These are phyloP conservation scores for Penicillium sp. DNA, from an alignment of 2,329 filamentous ascomycete genomes.

Conservation along the genomic window DNA sequence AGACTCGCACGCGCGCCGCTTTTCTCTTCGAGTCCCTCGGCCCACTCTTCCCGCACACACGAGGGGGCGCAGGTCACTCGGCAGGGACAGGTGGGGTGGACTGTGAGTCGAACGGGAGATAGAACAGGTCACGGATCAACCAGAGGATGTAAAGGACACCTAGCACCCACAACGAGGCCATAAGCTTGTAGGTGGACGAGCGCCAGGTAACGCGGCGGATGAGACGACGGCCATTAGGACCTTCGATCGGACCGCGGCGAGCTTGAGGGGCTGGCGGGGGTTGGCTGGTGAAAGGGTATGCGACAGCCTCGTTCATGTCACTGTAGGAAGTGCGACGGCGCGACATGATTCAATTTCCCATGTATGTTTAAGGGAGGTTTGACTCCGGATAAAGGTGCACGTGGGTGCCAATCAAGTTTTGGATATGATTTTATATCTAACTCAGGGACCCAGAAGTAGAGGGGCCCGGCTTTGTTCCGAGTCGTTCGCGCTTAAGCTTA, in stretches of 20 bases:
- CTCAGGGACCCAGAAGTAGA: conserved; percentile 1
- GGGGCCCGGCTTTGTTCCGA: conserved; percentile 8
- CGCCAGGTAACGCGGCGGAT: conserved; percentile 45
- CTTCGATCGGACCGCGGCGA: conserved; percentile 41
- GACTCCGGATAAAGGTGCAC: too few relatives aligned
- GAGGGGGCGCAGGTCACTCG: conserved; percentile 2
- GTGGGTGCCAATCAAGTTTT: not conserved
- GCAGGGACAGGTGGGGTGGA: conserved; percentile 9
- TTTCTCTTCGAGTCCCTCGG: not conserved
- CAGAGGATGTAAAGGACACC: conserved; percentile 42
- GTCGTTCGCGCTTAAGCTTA: conserved; percentile 11
- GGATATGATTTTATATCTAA: not conserved
- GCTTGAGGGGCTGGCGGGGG: conserved; percentile 18
- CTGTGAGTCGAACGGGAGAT: conserved; percentile 32
- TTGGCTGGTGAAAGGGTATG: conserved; percentile 34
- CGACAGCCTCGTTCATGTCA: conserved; percentile 33
- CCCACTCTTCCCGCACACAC: not conserved
- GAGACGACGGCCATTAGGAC: conserved; percentile 40
- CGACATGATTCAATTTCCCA: not conserved
- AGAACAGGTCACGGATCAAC: conserved; percentile 42
- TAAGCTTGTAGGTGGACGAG: conserved; percentile 43
- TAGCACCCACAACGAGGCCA: conserved; percentile 42
- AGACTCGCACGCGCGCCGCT: not conserved
- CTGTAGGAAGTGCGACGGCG: conserved; percentile 4
- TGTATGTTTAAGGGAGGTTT: not conserved